Evolutionary conservation across 306 rosid genomes (phyloP), one percentile per base, ranked within the genome.

Genomic region (Casuarina glauca): DNA sequence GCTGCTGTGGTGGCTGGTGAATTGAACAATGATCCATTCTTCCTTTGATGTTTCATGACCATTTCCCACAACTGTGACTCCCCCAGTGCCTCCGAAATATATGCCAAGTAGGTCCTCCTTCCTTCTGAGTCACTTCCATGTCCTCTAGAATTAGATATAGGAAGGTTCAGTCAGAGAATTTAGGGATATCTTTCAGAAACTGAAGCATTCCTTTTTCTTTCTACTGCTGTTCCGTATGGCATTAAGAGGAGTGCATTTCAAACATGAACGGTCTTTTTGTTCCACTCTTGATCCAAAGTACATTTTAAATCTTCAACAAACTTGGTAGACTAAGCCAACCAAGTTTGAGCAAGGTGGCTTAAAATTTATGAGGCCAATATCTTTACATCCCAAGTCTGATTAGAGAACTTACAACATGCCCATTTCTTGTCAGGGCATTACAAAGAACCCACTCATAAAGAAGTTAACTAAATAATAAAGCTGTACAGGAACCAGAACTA

Each of bases 1-100:
- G 89, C 94, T 4, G 97, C 95, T 7, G 97, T 92, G 69, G 97
- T 79, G 53, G 98, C 82, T 17, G 97, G 97, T 32, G 97, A 95
- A 79, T 90, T 89, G 76, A 84, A 92, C 62, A 91, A 82, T 45
- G 97, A 92, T 44, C 97, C 98, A 74, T 95, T 95, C 69, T 87
- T 88, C 79, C 94, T 92, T 84, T 92, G 97, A 85, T 87, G 82
- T 79, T 87, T 91, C 88, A 87, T 82, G 79, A 85, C 73, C 83
- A 88, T 78, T 83, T 88, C 79, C 89, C 91, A 88, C 80, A 89
- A 88, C 64, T 74, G 86, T 50, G 85, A 76, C 48, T 78, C 86
- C 67, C 81, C 89, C 36, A 90, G 39, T 75, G 97, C 97, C 84
- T 92, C 97, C 12, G 92, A 89, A 76, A 88, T 57, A 80, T 89